These are phyloP conservation scores for Sextonia rubra DNA, from an alignment of 164 flowering plant genomes.

Conservation along the genomic window DNA sequence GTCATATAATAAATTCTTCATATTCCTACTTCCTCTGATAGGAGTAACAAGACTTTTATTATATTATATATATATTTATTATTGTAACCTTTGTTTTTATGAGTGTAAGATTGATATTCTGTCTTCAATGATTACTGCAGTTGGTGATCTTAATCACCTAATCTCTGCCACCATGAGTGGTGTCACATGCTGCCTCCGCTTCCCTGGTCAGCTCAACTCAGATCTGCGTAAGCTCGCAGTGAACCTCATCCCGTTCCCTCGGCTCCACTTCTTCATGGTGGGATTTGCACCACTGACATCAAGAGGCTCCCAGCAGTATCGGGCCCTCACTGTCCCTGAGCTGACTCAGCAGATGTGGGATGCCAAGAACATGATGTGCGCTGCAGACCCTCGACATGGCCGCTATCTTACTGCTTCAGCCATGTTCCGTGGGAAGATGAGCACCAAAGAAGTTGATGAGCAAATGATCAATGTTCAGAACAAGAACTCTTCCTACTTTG, in stretches of 20 bases:
- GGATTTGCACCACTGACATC: constrained; percentile 53
- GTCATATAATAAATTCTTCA: too few species aligned
- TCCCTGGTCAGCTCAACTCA: constrained; percentile 52
- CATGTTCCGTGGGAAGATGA: constrained; percentile 50
- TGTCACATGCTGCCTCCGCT: constrained; percentile 48
- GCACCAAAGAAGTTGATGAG: constrained; percentile 20
- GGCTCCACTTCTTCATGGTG: constrained; percentile 60
- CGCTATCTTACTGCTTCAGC: constrained; percentile 49
- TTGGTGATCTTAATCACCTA: constrained; percentile 17
- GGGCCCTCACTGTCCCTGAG: constrained; percentile 43
- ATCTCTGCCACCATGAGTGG: constrained; percentile 17
- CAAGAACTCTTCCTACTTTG: constrained; percentile 25
- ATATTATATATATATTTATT: too few species aligned
- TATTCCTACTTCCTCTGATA: too few species aligned
- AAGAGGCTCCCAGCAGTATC: constrained; percentile 47
- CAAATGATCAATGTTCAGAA: constrained; percentile 24
- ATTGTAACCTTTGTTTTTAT: too few species aligned
- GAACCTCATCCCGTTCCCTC: constrained; percentile 53
- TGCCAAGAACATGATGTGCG: constrained; percentile 60
- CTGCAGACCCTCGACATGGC: constrained; percentile 46
- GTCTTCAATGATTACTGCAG: constrained; percentile 2
- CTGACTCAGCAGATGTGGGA: constrained; percentile 63
- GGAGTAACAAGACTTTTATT: too few species aligned
- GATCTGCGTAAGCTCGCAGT: constrained; percentile 52
- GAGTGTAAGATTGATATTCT: too few species aligned